phyloP scores from a whole-genome alignment of 1,284 basidiomycete genomes.

The Cryptococcus floricola region DNA sequence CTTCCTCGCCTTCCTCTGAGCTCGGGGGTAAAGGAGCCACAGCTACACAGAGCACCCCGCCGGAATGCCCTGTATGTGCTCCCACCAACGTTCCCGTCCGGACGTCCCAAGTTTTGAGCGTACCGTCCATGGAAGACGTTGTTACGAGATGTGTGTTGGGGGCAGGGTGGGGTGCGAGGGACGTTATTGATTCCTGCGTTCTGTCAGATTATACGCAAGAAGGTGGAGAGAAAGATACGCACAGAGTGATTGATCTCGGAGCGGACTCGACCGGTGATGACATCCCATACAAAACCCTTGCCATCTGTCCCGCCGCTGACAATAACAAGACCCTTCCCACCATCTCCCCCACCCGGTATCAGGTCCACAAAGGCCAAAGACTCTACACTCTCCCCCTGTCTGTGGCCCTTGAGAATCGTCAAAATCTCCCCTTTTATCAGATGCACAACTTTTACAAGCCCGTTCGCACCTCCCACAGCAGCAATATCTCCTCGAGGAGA shows the following conservation, averaged over 20 bases:
- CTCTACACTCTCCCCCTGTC: conserved; percentile 85
- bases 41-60: conserved; percentile 70
- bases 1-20: not conserved
- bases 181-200: conserved; percentile 76
- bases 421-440: conserved; percentile 81
- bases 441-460: conserved; percentile 77
- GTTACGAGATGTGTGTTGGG: conserved; percentile 67
- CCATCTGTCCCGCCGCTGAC: conserved; percentile 91
- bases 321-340: conserved; percentile 63
- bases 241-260: conserved; percentile 75
- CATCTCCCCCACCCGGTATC: conserved; percentile 52
- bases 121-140: conserved; percentile 68
- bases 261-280: conserved; percentile 73
- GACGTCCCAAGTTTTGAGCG: conserved; percentile 86
- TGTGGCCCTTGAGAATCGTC: conserved; percentile 73
- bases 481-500: conserved; percentile 79
- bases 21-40: conserved; percentile 50
- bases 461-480: conserved; percentile 81
- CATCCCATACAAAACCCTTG: conserved; percentile 89
- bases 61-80: conserved; percentile 81
- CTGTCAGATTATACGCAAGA: not conserved
- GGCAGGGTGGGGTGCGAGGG: conserved; percentile 65
- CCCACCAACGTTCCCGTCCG: conserved; percentile 73
- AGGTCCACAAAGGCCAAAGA: conserved; percentile 80
- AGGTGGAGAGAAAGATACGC: not conserved